A percentile compares a stretch with the other conserved stretches of the same genome.
Conservation (phyloP, 805 yeast species). For the Candida suzukii region DNA sequence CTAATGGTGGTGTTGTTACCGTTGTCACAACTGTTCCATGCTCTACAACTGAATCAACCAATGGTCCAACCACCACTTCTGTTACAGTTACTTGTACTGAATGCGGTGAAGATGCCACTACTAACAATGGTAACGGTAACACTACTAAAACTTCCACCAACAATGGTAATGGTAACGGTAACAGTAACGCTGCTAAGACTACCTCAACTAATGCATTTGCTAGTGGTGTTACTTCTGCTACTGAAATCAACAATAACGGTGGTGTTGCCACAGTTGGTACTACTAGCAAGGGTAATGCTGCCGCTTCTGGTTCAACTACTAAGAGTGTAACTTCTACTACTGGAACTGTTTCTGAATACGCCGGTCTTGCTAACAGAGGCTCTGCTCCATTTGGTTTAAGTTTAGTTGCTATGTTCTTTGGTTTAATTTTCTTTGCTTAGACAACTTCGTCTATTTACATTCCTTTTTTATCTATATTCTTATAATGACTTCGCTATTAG, state of each 20-base stretch:
- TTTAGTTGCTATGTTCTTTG: background rate
- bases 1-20: background rate
- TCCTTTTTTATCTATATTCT: too few species aligned
- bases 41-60: background rate
- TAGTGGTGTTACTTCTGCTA: background rate
- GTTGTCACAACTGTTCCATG: slow-evolving; percentile 1
- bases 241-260: background rate
- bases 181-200: background rate
- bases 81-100: background rate
- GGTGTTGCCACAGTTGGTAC: background rate
- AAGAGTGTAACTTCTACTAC: background rate
- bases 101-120: background rate
- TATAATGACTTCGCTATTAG: too few species aligned
- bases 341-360: background rate
- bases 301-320: background rate
- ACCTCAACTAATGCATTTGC: background rate
- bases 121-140: background rate
- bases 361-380: background rate
- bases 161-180: background rate
- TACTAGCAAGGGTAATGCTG: background rate
- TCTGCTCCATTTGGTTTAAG: background rate
- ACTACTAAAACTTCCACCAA: background rate
- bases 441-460: too few species aligned
- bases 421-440: background rate
- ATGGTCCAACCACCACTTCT: background rate